Conservation (phyloP, 2,329 filamentous ascomycete genomes). For the Diaporthe sp. region DNA sequence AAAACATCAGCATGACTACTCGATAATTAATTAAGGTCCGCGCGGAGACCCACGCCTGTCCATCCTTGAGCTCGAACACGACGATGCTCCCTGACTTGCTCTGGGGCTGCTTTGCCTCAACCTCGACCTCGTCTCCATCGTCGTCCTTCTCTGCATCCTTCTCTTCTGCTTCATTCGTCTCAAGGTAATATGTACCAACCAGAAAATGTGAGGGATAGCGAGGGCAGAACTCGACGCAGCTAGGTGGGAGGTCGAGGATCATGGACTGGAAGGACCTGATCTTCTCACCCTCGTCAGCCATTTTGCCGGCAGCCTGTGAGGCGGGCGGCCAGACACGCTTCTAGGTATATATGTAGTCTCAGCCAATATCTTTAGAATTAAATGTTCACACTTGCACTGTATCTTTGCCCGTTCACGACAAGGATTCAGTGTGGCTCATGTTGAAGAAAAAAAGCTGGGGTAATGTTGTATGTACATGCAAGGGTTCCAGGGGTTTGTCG, state of each 20-base stretch:
- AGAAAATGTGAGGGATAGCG: constrained; percentile 73
- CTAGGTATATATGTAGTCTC: accelerated
- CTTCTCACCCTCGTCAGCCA: constrained; percentile 26
- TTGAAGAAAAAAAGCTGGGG: neutral
- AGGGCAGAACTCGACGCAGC: constrained; percentile 81
- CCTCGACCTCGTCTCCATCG: constrained; percentile 37
- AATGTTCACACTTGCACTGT: neutral
- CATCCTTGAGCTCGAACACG: constrained; percentile 67
- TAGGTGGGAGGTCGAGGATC: constrained; percentile 75
- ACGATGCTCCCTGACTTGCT: constrained; percentile 79
- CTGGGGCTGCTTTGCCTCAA: constrained; percentile 58
- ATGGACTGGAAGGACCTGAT: constrained; percentile 49
- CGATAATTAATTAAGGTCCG: constrained; percentile 23
- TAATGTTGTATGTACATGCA: neutral
- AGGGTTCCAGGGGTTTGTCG: constrained; percentile 8
- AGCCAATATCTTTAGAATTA: neutral
- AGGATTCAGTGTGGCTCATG: neutral
- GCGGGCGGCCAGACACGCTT: neutral
- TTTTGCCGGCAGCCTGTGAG: neutral
- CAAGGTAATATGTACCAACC: constrained; percentile 86
- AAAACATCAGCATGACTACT: constrained; percentile 37
- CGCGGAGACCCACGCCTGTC: constrained; percentile 63
- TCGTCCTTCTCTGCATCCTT: constrained; percentile 37
- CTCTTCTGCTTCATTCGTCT: constrained; percentile 52
- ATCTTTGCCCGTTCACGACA: neutral